These are phyloP conservation scores for Sherardia arvensis DNA, from an alignment of 257 asterid species.

Conservation along the genomic window DNA sequence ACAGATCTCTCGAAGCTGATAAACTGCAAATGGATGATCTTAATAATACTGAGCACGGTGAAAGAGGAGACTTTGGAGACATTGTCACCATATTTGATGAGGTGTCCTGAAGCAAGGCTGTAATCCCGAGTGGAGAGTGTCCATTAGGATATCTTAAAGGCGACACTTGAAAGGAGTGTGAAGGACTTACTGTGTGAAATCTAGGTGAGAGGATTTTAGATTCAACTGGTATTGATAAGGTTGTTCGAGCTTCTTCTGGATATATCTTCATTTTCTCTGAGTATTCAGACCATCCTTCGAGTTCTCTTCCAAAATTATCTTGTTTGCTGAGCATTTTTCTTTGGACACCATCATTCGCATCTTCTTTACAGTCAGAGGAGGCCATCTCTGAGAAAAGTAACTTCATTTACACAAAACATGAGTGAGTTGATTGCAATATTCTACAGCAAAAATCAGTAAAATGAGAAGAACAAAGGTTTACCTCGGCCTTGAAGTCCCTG, in stretches of 20 bases:
- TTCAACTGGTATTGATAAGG: constrained; percentile 30
- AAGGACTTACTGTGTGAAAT: constrained; percentile 16
- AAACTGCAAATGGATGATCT: constrained; percentile 1
- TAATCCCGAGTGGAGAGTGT: constrained; percentile 53
- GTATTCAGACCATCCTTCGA: constrained; percentile 2
- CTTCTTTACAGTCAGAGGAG: constrained; percentile 24
- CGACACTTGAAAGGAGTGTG: constrained; percentile 26
- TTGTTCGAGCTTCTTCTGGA: constrained; percentile 20
- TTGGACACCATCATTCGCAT: constrained; percentile 33
- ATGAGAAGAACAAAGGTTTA: constrained; percentile 10
- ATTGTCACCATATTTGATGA: constrained; percentile 15
- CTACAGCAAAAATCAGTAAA: background rate
- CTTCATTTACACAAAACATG: constrained; percentile 26
- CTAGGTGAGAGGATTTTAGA: constrained; percentile 29
- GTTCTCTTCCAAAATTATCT: constrained; percentile 25
- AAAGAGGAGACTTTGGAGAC: constrained; percentile 19
- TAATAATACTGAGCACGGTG: constrained; percentile 7
- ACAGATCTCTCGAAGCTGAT: background rate
- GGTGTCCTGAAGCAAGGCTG: constrained; percentile 54
- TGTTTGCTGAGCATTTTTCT: constrained; percentile 19
- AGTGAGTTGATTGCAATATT: constrained; percentile 1
- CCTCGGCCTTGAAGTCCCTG: constrained; percentile 60
- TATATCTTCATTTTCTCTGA: constrained; percentile 13
- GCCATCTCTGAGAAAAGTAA: constrained; percentile 56
- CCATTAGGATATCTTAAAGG: constrained; percentile 39